Base-by-base conservation (phyloP, 345 rosid genomes). In the Clausena lansium region DNA sequence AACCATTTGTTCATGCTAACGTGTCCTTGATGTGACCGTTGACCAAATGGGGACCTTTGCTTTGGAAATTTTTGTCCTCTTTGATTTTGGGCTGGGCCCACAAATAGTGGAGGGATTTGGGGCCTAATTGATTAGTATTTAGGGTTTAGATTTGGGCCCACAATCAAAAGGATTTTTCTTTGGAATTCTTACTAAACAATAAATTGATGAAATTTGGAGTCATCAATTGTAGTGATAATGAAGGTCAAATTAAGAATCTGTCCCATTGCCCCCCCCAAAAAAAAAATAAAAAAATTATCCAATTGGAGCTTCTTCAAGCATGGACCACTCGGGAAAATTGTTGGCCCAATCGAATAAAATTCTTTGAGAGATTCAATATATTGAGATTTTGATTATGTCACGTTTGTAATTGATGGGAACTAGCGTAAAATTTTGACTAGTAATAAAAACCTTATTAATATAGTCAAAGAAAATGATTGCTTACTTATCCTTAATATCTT, bases 1-100 rank as follows among this genome's bases (percentile, higher is more conserved):
- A 52, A 78, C 66, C 41, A 67, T 67, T 77, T 60, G 61, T 74
- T 82, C 59, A 14, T 36, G 77, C 77, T 77, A 79, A 57, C 81
- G 85, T 76, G 86, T 69, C 72, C 45, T 2, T 79, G 90, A 88
- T 80, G 89, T 81, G 92, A 89, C 86, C 86, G 68, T 85, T 85
- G 86, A 86, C 87, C 85, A 76, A 80, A 77, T 55, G 17, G 61
- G 82, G 71, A 78, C 85, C 80, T 33, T 57, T 41, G 67, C 36
- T n/a, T 74, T 76, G 73, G 35, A 60, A 55, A 52, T 0, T 72
- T 50, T 80, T 82, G 74, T 74, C 76, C 75, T 79, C 36, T 54
- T 61, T 60, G 41, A 55, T 28, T 25, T 2, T 14, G 30, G 59
- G 62, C 84, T 76, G 73, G 80, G 76, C 79, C 83, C 87, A 75